Conservation (phyloP, 129 eudicot genomes). For the Flaveria trinervia region DNA sequence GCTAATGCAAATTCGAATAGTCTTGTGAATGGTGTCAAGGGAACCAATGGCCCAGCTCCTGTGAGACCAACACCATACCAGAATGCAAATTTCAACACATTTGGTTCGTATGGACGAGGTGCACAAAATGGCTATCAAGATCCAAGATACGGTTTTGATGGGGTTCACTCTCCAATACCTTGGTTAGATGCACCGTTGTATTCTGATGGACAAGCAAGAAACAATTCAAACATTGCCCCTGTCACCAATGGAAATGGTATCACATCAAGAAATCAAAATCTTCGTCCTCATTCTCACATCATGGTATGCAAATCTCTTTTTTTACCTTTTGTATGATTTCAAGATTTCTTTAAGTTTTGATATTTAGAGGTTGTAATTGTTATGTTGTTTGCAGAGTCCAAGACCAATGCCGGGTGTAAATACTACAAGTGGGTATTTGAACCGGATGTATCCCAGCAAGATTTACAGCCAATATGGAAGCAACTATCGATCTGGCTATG, state of each 20-base stretch:
- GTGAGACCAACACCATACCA: slow-evolving; percentile 44
- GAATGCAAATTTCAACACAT: slow-evolving; percentile 38
- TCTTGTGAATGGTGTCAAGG: slow-evolving; percentile 40
- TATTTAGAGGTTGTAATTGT: background rate
- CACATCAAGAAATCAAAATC: slow-evolving; percentile 56
- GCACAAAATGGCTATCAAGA: slow-evolving; percentile 59
- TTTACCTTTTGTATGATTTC: background rate
- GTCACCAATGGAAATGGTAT: slow-evolving; percentile 24
- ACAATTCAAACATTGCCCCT: slow-evolving; percentile 28
- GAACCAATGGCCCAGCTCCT: slow-evolving; percentile 43
- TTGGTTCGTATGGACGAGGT: slow-evolving; percentile 59
- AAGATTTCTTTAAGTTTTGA: background rate
- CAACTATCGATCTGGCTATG: slow-evolving; percentile 53
- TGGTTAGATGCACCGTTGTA: slow-evolving; percentile 57
- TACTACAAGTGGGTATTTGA: slow-evolving; percentile 49
- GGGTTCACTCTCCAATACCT: slow-evolving; percentile 60
- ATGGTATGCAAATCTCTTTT: slow-evolving; percentile 43
- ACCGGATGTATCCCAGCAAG: slow-evolving; percentile 56
- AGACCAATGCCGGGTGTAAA: slow-evolving; percentile 53
- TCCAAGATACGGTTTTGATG: slow-evolving; percentile 57
- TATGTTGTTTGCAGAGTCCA: slow-evolving; percentile 49
- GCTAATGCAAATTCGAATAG: slow-evolving; percentile 24
- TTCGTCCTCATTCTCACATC: slow-evolving; percentile 31
- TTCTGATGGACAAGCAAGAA: slow-evolving; percentile 53
- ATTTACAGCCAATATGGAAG: slow-evolving; percentile 51